Percentiles rank a stretch among this genome's conserved stretches.
Evolutionary conservation across 768 basidiomycete genomes (phyloP).

Genomic region (Asterophora parasitica): DNA sequence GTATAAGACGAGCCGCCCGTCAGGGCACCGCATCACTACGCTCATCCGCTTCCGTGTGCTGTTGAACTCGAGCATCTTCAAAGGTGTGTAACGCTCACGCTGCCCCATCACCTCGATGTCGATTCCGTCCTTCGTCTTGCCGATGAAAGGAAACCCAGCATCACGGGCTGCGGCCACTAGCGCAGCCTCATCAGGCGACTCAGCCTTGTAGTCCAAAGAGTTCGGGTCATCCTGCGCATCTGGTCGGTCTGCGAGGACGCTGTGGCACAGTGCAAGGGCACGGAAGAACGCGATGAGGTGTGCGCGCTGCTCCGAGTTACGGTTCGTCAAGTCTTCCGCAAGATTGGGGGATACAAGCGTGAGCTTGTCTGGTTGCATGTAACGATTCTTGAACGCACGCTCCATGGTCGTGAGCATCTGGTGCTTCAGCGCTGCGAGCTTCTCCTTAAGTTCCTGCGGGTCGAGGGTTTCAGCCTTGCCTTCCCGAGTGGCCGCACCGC

Average conservation of each 20-base stretch:
- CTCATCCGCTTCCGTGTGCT: conserved; percentile 95
- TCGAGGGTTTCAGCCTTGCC: conserved; percentile 63
- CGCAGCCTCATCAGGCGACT: conserved; percentile 94
- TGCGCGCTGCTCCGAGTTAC: conserved; percentile 50
- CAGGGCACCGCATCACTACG: conserved; percentile 80
- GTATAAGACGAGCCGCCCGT: conserved; percentile 78
- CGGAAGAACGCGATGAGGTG: conserved; percentile 85
- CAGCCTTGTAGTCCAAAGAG: conserved; percentile 85
- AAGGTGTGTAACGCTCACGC: conserved; percentile 70
- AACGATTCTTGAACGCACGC: conserved; percentile 85
- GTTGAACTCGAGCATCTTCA: conserved; percentile 91
- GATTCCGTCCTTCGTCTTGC: conserved; percentile 64
- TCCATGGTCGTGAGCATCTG: conserved; percentile 75
- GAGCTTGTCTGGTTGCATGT: conserved; percentile 72
- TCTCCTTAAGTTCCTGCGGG: conserved; percentile 65
- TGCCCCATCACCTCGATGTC: conserved; percentile 93
- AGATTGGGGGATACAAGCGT: conserved; percentile 87
- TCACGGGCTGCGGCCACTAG: conserved; percentile 90
- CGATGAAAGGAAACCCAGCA: conserved; percentile 87
- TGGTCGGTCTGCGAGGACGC: conserved; percentile 77
- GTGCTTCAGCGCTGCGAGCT: conserved; percentile 60
- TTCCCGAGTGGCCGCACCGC: conserved; percentile 83
- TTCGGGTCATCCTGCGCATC: conserved; percentile 58
- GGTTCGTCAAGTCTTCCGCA: conserved; percentile 70
- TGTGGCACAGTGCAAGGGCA: conserved; percentile 93